Evolutionary conservation across 768 basidiomycete species (phyloP).

Genomic region (Lactarius psammicola): DNA sequence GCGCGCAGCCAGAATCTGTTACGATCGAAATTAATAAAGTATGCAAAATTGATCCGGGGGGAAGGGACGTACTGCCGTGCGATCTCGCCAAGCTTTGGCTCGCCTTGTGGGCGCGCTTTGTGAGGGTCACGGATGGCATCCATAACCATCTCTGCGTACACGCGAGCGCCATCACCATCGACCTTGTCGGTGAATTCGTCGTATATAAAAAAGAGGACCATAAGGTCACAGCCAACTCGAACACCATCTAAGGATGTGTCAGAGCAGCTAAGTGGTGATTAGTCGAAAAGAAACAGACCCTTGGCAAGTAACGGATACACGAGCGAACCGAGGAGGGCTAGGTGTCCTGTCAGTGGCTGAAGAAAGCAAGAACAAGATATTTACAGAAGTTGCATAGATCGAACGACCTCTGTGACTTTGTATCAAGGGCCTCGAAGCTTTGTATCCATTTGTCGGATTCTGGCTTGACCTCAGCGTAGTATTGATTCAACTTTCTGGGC

Average conservation of each 20-base stretch:
- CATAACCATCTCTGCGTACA: conserved; percentile 18
- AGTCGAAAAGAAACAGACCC: not conserved
- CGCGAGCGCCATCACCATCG: conserved; percentile 7
- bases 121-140: conserved; percentile 13
- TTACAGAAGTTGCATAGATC: conserved; percentile 28
- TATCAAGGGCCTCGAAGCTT: conserved; percentile 23
- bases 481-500: conserved; percentile 24
- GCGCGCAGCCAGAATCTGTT: conserved; percentile 23
- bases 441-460: conserved; percentile 27
- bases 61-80: conserved; percentile 10
- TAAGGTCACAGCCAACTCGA: conserved; percentile 12
- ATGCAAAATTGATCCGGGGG: not conserved
- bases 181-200: conserved; percentile 21
- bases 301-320: conserved; percentile 9
- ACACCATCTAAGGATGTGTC: conserved; percentile 1
- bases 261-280: not conserved
- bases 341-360: not conserved
- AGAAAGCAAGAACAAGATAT: not conserved
- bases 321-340: conserved; percentile 17
- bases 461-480: conserved; percentile 26
- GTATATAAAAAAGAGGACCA: conserved; percentile 11
- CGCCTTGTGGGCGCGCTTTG: conserved; percentile 5
- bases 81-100: conserved; percentile 19
- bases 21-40: not conserved
- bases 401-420: conserved; percentile 23